Evolutionary conservation across 1,284 basidiomycete species (phyloP), one percentile per base, ranked within the genome.

Genomic region (Trichosporon sp.): DNA sequence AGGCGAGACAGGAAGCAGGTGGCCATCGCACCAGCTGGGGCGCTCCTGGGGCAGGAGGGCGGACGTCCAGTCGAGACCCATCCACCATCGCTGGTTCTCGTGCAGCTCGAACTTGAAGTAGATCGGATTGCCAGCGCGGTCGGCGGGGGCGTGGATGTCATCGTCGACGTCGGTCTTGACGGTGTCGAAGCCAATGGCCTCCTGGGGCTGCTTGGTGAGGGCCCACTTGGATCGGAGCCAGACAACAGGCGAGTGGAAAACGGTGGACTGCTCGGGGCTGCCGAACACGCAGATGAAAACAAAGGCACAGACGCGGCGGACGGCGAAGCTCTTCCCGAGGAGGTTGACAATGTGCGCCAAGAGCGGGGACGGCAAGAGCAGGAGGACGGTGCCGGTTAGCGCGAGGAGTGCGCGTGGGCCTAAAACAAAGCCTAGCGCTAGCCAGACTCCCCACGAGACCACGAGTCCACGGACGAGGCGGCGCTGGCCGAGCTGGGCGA

Each of bases 81-180:
- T 84, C 86, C 85, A 86, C 95, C 95, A 98, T 4, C 95, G 88
- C 84, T 98, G 95, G 81, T 97, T 98, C 82, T 98, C 95, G 78
- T 92, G 91, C 32, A 97, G 84, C 42, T 91, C 92, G 79, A 95
- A 95, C 51, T 91, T 85, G 84, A 95, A 95, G 60, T 92, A 90
- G 27, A 92, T 65, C 0, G 79, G 79, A 53, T 71, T 71, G 62
- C 73, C 75, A 5, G 71, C 72, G 58, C 73, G 74, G 35, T 71
- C 66, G 15, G 66, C 74, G n/a, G 62, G 67, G 8, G 68, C 71
- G 21, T 71, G 72, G 13, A 75, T 73, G 3, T 75, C 72, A 1
- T 76, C 76, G 8, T 74, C 72, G n/a, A n/a, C n/a, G 4, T 42
- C 62, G 1, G 27, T 32, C n/a, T 75, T 60, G 21, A 74, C 69